Evolutionary conservation across 176 grass and related monocot genomes (phyloP), one percentile per base, ranked within the genome.

Genomic region (Alloteropsis semialata): DNA sequence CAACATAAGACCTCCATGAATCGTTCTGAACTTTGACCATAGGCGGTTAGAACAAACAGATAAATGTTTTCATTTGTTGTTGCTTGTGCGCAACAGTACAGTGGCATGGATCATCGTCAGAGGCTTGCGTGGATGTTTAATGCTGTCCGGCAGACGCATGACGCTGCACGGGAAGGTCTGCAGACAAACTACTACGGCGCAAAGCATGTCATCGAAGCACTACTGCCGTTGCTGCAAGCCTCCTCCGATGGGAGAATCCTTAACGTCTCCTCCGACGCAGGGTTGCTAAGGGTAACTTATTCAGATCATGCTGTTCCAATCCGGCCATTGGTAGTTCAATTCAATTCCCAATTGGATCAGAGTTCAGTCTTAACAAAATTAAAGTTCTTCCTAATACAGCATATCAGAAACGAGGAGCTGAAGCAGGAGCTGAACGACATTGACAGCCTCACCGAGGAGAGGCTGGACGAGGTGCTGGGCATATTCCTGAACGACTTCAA

Each of bases 181-280:
- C 49, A 84, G 46, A 96, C 90, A 22, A 96, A 96, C 44, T 96
- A 89, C 84, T 88, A 79, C 27, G 93, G 93, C 32, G 57, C 84
- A 2, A 91, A 89, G 76, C 41, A 61, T 33, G 86, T 87, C 1
- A 94, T 81, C 5, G 77, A 85, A 50, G 84, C 89, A 22, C 24
- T 94, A 1, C 36, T 94, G 42, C 89, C 89, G 19, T 81, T 91
- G 32, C 82, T 95, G 13, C 69, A 44, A 65, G 71, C 83, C 55
- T 92, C 90, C 15, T 30, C 67, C 27, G 84, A 83, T 7, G 87
- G 78, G 29, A 85, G 78, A 38, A 81, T 92, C 14, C 69, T 96
- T 25, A 96, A 91, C 28, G 69, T 96, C 51, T 90, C 90, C 44
- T 92, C 93, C 33, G 15, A 24, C 19, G 44, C 67, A 6, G 88